Evolutionary conservation across 2,329 filamentous ascomycete genomes (phyloP), one percentile per base, ranked within the genome.

Genomic region (Monascus ruber): DNA sequence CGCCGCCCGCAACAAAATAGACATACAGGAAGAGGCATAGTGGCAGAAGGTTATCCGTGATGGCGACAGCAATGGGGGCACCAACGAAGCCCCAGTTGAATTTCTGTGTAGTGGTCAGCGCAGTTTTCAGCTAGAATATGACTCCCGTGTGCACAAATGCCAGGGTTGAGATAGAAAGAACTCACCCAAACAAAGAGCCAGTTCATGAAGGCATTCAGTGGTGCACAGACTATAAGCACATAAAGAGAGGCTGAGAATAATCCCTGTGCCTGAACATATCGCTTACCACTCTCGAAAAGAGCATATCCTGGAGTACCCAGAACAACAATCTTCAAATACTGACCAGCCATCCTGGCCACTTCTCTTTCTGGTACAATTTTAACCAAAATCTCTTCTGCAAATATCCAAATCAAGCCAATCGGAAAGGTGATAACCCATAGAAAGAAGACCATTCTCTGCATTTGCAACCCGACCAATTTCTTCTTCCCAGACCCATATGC

Each of bases 401-500:
- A 76, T 17, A 76, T 68, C 85, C 85, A 91, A 27, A 87, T 62
- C 1, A 82, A 55, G 4, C 72, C 76, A 48, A 91, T 83, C 1
- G 85, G 85, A 11, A 86, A 70, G 1, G 78, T 82, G 47, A 87
- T 72, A 2, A 72, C 58, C 68, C 82, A 80, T 2, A 91, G 71
- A 55, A 91, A 88, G 55, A 72, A 82, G 1, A 84, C 69, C 84
- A 89, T 89, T 41, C 84, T 74, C 63, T 91, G 83, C 46, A 85
- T 73, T 52, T 91, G 85, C 39, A 91, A 60, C 1, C 85, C 89
- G 42, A 96, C 89, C 4, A 96, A 75, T 49, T 88, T 83, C 56
- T 83, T 93, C 58, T 83, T 83, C 0, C 89, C 89, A 1, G 85
- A 93, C 2, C 91, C 89, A 56, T 93, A 96, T 0, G 91, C 89